Base-by-base conservation (phyloP, 352 stramenopile genomes). In the Globisporangium carolinianum region DNA sequence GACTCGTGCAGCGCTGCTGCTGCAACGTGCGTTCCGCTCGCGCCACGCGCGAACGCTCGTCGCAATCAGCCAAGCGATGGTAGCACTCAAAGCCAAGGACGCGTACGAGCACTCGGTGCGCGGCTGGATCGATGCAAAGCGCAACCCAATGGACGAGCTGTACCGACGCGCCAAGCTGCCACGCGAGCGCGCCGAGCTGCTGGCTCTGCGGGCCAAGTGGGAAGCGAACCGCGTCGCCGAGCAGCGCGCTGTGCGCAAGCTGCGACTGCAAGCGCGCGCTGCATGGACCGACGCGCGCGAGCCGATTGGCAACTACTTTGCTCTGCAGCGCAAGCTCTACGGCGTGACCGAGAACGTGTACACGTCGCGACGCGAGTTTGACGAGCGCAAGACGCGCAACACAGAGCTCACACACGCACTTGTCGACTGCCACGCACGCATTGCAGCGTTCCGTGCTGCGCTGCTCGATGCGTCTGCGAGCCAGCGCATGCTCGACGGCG, bases 331-430 rank as follows among this genome's bases (percentile, higher is more conserved):
- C 35, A 80, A 84, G 48, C 67, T 89, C 37, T 87, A 84, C 55
- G 79, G 79, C 42, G 76, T 89, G 43, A 84, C 76, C 6, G 79
- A 89, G 61, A 87, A 77, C 47, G 76, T 89, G 46, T 89, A 89
- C 66, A 55, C 76, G 15, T 78, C 74, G n/a, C 67, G 75, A 52
- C 66, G 62, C n/a, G 76, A 86, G 52, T 63, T 65, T 6, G 14
- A 57, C 5, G 59, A 79, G 55, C 72, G 74, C 5, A 58, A 76
- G 51, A 64, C 69, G 51, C 66, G 65, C 12, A 12, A 62, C 59
- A 24, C 24, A 24, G 24, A 24, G 37, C 63, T 87, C 9, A 48
- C 63, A 45, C 14, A 42, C 4, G 62, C 84, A 53, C 56, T 86
- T 10, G 14, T 60, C 17, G 66, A 79, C 9, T 51, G 82, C 47